A percentile compares a stretch with the other conserved stretches of the same genome.
phyloP scores from a whole-genome alignment of 768 basidiomycete genomes.

The Auriculariales sp. region DNA sequence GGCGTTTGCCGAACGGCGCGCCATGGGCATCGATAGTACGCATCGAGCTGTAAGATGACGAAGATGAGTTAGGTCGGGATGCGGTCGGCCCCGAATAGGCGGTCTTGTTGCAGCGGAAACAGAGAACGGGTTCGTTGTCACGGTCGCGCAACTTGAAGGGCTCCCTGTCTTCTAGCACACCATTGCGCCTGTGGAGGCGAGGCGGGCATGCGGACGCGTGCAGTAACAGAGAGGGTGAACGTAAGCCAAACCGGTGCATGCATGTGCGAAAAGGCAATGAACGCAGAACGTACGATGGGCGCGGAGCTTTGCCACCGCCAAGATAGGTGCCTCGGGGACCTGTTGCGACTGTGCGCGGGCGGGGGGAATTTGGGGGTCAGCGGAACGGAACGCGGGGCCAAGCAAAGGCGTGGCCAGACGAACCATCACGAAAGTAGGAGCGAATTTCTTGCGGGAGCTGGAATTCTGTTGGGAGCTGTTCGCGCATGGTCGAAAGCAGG shows the following conservation, averaged over 20 bases:
- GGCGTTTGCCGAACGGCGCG: neutral
- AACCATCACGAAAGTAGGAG: conserved; percentile 77
- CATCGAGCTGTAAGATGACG: conserved; percentile 35
- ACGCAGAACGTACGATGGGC: conserved; percentile 55
- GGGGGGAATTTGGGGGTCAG: conserved; percentile 1
- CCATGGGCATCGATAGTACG: conserved; percentile 1
- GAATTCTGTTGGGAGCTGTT: conserved; percentile 63
- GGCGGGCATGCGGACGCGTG: conserved; percentile 26
- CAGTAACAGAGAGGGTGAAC: neutral
- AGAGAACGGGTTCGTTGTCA: conserved; percentile 71
- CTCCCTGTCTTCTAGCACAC: conserved; percentile 84
- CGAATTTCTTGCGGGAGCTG: conserved; percentile 77
- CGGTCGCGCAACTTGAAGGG: conserved; percentile 74
- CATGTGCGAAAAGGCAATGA: conserved; percentile 4
- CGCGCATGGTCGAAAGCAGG: conserved; percentile 56
- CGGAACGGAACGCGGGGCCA: neutral
- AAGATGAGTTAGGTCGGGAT: conserved; percentile 26
- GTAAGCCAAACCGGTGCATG: neutral
- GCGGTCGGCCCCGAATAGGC: conserved; percentile 26
- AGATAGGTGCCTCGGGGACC: conserved; percentile 72
- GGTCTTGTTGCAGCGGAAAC: conserved; percentile 79
- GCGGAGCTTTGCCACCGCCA: conserved; percentile 55
- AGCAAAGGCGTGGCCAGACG: conserved; percentile 12
- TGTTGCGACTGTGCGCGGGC: conserved; percentile 43
- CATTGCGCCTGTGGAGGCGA: conserved; percentile 46